Evolutionary conservation across 2,329 filamentous ascomycete species (phyloP).

Genomic region (Phymatotrichopsis omnivora): DNA sequence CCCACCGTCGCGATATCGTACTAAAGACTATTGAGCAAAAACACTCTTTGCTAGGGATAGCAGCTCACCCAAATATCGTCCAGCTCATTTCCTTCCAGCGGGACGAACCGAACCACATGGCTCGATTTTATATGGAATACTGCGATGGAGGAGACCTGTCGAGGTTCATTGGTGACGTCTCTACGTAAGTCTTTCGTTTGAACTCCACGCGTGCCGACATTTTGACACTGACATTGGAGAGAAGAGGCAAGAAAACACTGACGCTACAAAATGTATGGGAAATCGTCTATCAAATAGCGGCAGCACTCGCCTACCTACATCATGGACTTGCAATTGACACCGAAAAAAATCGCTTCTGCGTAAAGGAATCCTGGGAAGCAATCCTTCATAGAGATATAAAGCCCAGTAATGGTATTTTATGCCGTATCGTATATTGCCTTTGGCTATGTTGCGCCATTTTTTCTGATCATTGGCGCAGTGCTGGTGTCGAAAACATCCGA

Average conservation of each 20-base stretch:
- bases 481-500: too few relatives aligned
- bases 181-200: too few relatives aligned
- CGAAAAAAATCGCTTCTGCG: neutral
- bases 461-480: constrained; percentile 1
- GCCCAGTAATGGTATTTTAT: constrained; percentile 3
- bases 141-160: constrained; percentile 8
- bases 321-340: constrained; percentile 5
- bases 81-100: constrained; percentile 1
- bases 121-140: constrained; percentile 8
- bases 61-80: constrained; percentile 5
- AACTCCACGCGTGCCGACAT: too few relatives aligned
- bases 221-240: neutral
- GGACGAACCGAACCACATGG: constrained; percentile 1
- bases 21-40: too few relatives aligned
- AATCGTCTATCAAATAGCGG: constrained; percentile 3
- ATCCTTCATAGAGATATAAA: constrained; percentile 11
- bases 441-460: too few relatives aligned
- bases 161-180: too few relatives aligned
- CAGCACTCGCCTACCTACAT: constrained; percentile 4
- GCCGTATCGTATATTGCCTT: neutral
- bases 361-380: constrained; percentile 3
- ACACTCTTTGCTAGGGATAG: too few relatives aligned
- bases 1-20: too few relatives aligned
- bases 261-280: neutral
- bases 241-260: neutral